Conservation (phyloP, 2,329 filamentous ascomycete species). For the Sclerotinia subarctica region DNA sequence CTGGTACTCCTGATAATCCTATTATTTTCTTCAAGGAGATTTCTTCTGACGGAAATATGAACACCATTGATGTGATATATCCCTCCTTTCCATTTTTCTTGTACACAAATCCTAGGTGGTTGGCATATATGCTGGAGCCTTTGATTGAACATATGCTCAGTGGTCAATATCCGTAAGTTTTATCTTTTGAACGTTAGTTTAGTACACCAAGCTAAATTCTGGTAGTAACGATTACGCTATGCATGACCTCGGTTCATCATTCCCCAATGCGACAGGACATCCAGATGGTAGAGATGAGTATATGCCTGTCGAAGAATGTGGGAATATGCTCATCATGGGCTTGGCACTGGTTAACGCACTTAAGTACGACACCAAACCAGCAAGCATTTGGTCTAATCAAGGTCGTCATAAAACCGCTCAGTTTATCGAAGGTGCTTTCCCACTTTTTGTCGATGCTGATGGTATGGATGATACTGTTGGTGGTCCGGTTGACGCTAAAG, state of each 20-base stretch:
- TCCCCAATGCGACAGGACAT: conserved; percentile 75
- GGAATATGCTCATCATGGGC: conserved; percentile 69
- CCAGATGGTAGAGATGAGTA: conserved; percentile 60
- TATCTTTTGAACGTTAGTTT: not conserved
- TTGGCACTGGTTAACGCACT: conserved; percentile 74
- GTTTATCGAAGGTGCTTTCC: conserved; percentile 31
- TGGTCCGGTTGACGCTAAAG: conserved; percentile 47
- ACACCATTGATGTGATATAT: conserved; percentile 86
- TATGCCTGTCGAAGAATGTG: conserved; percentile 65
- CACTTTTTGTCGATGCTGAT: conserved; percentile 45
- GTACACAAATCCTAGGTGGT: conserved; percentile 78
- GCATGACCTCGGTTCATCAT: conserved; percentile 71
- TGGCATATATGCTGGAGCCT: conserved; percentile 75
- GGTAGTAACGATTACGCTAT: conserved; percentile 68
- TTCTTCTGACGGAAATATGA: conserved; percentile 78
- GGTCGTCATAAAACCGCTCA: conserved; percentile 35
- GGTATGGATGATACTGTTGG: conserved; percentile 62
- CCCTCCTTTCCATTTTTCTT: conserved; percentile 83
- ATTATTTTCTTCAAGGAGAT: conserved; percentile 83
- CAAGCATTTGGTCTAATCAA: conserved; percentile 56
- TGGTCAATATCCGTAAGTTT: conserved; percentile 65
- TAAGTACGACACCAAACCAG: conserved; percentile 56
- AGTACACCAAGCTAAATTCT: not conserved
- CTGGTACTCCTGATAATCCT: conserved; percentile 67
- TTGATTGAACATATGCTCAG: conserved; percentile 78